phyloP scores from a whole-genome alignment of 2,329 filamentous ascomycete species.

The Bipolaris gigantea region DNA sequence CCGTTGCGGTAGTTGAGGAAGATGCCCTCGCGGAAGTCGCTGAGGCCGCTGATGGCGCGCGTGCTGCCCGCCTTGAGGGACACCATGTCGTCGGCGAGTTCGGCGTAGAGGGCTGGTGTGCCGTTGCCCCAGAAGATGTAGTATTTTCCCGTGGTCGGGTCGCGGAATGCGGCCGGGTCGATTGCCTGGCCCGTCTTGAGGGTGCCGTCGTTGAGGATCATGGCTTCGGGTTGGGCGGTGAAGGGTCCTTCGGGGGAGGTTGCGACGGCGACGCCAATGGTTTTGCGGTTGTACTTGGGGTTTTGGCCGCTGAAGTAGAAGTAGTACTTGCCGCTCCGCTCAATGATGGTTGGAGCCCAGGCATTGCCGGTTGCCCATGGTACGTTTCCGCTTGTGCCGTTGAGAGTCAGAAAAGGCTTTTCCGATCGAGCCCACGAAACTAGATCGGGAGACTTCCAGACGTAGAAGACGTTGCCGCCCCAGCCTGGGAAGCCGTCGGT shows the following conservation, averaged over 20 bases:
- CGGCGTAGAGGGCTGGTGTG: slow-evolving; percentile 20
- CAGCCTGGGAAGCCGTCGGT: slow-evolving; percentile 33
- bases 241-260: slow-evolving; percentile 28
- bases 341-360: slow-evolving; percentile 35
- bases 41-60: slow-evolving; percentile 19
- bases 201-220: slow-evolving; percentile 33
- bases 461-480: slow-evolving; percentile 33
- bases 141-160: slow-evolving; percentile 30
- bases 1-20: slow-evolving; percentile 33
- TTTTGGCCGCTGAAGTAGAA: slow-evolving; percentile 38
- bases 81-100: slow-evolving; percentile 30
- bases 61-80: slow-evolving; percentile 22
- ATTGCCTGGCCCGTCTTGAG: slow-evolving; percentile 31
- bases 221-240: slow-evolving; percentile 28
- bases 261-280: slow-evolving; percentile 34
- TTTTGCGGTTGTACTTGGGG: slow-evolving; percentile 30
- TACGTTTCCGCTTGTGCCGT: slow-evolving; percentile 32
- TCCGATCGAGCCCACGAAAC: slow-evolving; percentile 28
- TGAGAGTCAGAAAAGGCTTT: slow-evolving; percentile 30
- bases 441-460: slow-evolving; percentile 32
- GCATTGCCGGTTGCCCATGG: slow-evolving; percentile 34
- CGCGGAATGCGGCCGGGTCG: slow-evolving; percentile 29
- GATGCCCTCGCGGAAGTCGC: slow-evolving; percentile 29
- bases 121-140: slow-evolving; percentile 36
- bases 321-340: slow-evolving; percentile 27